Conservation (phyloP, 805 yeast genomes). For the Cyberlindnera americana region DNA sequence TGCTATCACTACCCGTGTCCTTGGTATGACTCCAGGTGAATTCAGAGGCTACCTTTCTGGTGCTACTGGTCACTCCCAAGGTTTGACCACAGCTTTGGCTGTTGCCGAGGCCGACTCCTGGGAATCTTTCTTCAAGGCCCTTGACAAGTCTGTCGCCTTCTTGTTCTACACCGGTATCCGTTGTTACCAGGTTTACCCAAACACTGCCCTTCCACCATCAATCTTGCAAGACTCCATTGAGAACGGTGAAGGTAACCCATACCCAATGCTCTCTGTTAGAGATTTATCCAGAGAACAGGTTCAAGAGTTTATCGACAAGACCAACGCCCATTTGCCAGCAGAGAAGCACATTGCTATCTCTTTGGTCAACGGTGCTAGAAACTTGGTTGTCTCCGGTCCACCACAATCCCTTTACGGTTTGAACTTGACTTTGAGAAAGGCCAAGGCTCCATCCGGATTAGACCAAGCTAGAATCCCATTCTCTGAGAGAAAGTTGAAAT, state of each 20-base stretch:
- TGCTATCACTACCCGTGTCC: slow-evolving; percentile 77
- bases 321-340: slow-evolving; percentile 89
- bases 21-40: slow-evolving; percentile 89
- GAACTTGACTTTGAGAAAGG: slow-evolving; percentile 85
- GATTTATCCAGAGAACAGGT: slow-evolving; percentile 82
- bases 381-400: slow-evolving; percentile 94
- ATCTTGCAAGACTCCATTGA: slow-evolving; percentile 89
- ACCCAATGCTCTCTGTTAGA: slow-evolving; percentile 95
- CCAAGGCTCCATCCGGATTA: slow-evolving; percentile 90
- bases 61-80: slow-evolving; percentile 88
- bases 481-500: slow-evolving; percentile 90
- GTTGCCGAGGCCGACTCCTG: slow-evolving; percentile 79
- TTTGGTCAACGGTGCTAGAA: slow-evolving; percentile 91
- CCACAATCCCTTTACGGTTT: slow-evolving; percentile 97
- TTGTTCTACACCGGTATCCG: slow-evolving; percentile 93
- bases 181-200: slow-evolving; percentile 85
- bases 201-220: slow-evolving; percentile 91
- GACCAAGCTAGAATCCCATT: slow-evolving; percentile 94
- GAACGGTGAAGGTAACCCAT: slow-evolving; percentile 93
- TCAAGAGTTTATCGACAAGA: slow-evolving; percentile 71
- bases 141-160: slow-evolving; percentile 76
- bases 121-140: slow-evolving; percentile 71
- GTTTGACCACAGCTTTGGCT: slow-evolving; percentile 89
- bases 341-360: slow-evolving; percentile 91
- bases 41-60: slow-evolving; percentile 66